Base-by-base conservation (phyloP, 225 moss, liverwort and hornwort species). In the Physcomitrellopsis africana region DNA sequence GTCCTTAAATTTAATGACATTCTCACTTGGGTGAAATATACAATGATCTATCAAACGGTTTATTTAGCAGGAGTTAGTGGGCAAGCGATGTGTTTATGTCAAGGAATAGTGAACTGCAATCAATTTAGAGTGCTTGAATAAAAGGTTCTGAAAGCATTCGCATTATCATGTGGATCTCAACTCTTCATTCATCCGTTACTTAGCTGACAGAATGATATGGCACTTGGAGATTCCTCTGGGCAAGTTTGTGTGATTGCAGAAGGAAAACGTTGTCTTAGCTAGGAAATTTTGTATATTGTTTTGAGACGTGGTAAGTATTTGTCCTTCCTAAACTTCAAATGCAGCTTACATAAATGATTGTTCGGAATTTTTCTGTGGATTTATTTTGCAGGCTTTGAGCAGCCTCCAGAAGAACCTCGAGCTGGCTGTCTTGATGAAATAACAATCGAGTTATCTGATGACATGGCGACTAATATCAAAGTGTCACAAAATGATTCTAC, bases 381-480 rank as follows among this genome's bases (percentile, higher is more conserved):
- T 44, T 18, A 62, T 32, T 45, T 53, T 68, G 78, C 74, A 84
- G 87, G 53, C 24, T 66, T 37, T 22, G 63, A 74, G n/a, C 67
- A 84, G 18, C 72, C 68, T 64, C 16, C 18, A 53, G 59, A 68
- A 72, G 74, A 68, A 70, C 41, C 37, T 72, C 54, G 80, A 8
- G 55, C 23, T 5, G 55, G 69, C 49, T 71, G 69, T 75, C 56
- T 69, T 46, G 66, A 78, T 85, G 82, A 82, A 80, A 80, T 85
- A 55, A 82, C 82, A 10, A 82, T 88, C 7, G 72, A 80, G 58
- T 72, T 85, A 46, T 74, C 85, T 69, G 75, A 82, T 73, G 77
- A 60, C 13, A 81, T 53, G 14, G 59, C 81, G 79, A 72, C 77
- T 11, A 80, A 74, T 68, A 84, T 87, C 48, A 79, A 18, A 46